phyloP scores from a whole-genome alignment of 2,329 filamentous ascomycete species.

The Domatiomyces catenatus region DNA sequence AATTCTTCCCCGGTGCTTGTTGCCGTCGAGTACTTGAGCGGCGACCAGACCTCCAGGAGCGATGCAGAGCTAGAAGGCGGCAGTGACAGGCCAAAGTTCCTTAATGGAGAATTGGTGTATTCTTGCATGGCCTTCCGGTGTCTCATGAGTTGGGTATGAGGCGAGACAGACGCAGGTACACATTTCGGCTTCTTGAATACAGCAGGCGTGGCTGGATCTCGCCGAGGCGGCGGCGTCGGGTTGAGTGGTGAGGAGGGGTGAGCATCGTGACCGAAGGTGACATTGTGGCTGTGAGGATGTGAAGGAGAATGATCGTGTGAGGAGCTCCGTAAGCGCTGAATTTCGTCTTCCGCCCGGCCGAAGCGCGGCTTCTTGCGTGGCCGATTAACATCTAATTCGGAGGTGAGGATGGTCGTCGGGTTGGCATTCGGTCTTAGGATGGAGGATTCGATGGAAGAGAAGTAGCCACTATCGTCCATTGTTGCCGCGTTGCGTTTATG shows the following conservation, averaged over 20 bases:
- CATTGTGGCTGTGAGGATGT: slow-evolving; percentile 7
- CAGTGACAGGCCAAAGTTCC: slow-evolving; percentile 27
- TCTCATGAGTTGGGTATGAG: slow-evolving; percentile 78
- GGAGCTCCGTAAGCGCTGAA: slow-evolving; percentile 78
- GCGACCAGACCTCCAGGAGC: slow-evolving; percentile 29
- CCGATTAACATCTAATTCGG: slow-evolving; percentile 50
- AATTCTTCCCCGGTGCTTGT: slow-evolving; percentile 34
- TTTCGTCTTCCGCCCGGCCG: slow-evolving; percentile 87
- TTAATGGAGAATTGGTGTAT: slow-evolving; percentile 63
- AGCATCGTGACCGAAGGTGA: neutral
- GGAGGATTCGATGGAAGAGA: slow-evolving; percentile 88
- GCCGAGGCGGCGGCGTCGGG: slow-evolving; percentile 2
- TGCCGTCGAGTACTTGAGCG: slow-evolving; percentile 34
- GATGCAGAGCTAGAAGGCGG: slow-evolving; percentile 9
- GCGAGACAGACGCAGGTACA: slow-evolving; percentile 65
- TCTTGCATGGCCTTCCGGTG: slow-evolving; percentile 71
- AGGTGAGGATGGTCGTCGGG: slow-evolving; percentile 50
- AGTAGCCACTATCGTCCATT: slow-evolving; percentile 90
- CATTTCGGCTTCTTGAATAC: slow-evolving; percentile 60
- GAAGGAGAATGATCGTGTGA: slow-evolving; percentile 77
- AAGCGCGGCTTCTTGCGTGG: slow-evolving; percentile 49
- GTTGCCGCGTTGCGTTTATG: slow-evolving; percentile 63
- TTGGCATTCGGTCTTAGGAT: slow-evolving; percentile 53
- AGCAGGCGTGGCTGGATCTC: slow-evolving; percentile 54
- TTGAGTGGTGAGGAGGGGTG: slow-evolving; percentile 5